A percentile compares a stretch with the other conserved stretches of the same genome.
phyloP scores from a whole-genome alignment of 164 flowering plant genomes.

The Kingdonia uniflora region DNA sequence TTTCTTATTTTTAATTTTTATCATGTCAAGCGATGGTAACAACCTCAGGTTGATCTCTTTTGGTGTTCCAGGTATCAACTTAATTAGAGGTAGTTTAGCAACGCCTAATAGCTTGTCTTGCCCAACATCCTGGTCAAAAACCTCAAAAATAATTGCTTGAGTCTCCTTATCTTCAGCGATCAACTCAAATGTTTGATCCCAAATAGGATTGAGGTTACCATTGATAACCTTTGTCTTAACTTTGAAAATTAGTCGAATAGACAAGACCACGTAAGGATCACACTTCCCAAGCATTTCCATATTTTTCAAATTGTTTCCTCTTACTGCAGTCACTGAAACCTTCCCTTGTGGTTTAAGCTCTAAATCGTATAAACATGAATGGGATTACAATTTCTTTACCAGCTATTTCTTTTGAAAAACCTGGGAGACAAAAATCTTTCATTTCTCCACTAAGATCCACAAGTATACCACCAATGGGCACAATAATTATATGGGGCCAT shows the following conservation, averaged over 20 bases:
- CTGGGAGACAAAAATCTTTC: no score
- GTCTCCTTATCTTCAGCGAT: slow-evolving; percentile 98
- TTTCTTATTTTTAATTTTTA: slow-evolving; percentile 84
- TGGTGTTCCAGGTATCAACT: slow-evolving; percentile 42
- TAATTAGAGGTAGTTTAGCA: slow-evolving; percentile 60
- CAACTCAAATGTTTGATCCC: slow-evolving; percentile 83
- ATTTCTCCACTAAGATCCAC: no score
- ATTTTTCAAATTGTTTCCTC: slow-evolving; percentile 81
- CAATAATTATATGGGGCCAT: slow-evolving; percentile 99
- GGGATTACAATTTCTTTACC: no score
- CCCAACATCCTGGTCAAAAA: slow-evolving; percentile 73
- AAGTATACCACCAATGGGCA: slow-evolving; percentile 88
- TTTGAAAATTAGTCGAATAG: slow-evolving; percentile 74
- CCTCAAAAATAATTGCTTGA: slow-evolving; percentile 79
- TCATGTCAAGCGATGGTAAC: slow-evolving; percentile 72
- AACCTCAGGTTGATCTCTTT: slow-evolving; percentile 64
- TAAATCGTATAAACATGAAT: no score
- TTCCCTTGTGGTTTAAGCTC: slow-evolving; percentile 96
- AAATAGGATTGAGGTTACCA: slow-evolving; percentile 87
- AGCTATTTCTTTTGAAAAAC: no score
- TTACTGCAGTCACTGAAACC: slow-evolving; percentile 52
- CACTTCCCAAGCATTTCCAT: slow-evolving; percentile 98
- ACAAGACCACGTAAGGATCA: slow-evolving; percentile 75
- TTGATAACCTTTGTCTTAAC: slow-evolving; percentile 68
- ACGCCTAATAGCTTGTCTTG: slow-evolving; percentile 86